Evolutionary conservation across 352 stramenopile species (phyloP).

Genomic region (Phytophthora colocasiae): DNA sequence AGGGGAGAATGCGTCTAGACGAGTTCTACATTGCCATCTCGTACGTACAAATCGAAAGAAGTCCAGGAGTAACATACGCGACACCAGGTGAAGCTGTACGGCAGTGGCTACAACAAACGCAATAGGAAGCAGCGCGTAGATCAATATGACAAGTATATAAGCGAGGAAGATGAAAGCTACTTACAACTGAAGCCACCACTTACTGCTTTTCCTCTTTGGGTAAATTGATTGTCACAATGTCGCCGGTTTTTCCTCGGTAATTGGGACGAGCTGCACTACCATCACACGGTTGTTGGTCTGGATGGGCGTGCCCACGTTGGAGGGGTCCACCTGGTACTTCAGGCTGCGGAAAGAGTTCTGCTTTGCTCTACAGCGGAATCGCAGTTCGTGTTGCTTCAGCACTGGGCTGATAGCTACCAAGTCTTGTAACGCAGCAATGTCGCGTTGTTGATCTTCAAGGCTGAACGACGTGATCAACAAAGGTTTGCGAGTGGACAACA

Average conservation of each 20-base stretch:
- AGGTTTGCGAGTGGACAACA: conserved; percentile 54
- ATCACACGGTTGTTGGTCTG: conserved; percentile 65
- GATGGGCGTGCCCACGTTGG: conserved; percentile 47
- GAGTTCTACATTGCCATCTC: conserved; percentile 80
- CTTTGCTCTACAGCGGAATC: conserved; percentile 47
- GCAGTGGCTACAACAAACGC: conserved; percentile 79
- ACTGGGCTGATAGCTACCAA: conserved; percentile 22
- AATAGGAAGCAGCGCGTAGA: conserved; percentile 43
- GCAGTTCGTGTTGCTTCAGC: conserved; percentile 28
- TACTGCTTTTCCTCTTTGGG: not conserved
- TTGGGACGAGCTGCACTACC: conserved; percentile 46
- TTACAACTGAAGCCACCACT: conserved; percentile 2
- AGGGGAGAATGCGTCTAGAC: conserved; percentile 59
- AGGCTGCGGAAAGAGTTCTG: conserved; percentile 71
- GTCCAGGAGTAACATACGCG: conserved; percentile 36
- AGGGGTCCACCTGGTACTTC: conserved; percentile 62
- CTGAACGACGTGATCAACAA: conserved; percentile 76
- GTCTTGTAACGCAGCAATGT: conserved; percentile 52
- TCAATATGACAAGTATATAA: conserved; percentile 23
- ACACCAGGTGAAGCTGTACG: conserved; percentile 67
- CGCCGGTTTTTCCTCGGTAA: conserved; percentile 7
- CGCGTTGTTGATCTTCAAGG: conserved; percentile 61
- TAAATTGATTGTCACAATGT: conserved; percentile 12
- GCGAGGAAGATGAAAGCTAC: conserved; percentile 28
- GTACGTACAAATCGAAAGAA: conserved; percentile 58